Evolutionary conservation across 176 grass and related monocot genomes (phyloP).

Genomic region (Pontederia crassipes): DNA sequence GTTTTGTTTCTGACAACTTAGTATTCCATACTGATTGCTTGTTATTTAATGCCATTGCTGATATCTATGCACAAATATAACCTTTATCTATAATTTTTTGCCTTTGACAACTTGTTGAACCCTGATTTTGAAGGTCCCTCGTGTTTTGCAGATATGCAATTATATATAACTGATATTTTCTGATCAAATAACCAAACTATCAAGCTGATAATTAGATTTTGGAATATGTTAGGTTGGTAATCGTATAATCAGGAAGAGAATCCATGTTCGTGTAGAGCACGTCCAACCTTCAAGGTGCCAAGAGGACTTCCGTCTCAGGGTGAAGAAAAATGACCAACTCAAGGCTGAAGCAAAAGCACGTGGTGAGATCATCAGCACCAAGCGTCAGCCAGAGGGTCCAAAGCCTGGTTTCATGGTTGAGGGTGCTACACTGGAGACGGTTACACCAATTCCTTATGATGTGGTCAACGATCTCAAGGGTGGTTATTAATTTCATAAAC

Average conservation of each 20-base stretch:
- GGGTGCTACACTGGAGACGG: neutral
- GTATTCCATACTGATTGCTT: no score
- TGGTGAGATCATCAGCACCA: conserved; percentile 7
- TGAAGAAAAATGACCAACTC: conserved; percentile 9
- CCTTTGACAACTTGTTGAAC: no score
- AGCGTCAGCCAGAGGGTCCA: conserved; percentile 2
- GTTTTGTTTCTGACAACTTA: no score
- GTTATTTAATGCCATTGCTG: no score
- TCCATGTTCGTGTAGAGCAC: conserved; percentile 9
- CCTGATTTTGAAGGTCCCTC: no score
- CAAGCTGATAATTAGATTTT: neutral
- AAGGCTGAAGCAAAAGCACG: conserved; percentile 3
- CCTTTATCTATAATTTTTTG: no score
- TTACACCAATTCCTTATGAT: conserved; percentile 10
- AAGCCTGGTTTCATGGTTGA: conserved; percentile 19
- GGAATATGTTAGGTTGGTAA: neutral
- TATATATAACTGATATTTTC: no score
- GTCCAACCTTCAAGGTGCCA: conserved; percentile 5
- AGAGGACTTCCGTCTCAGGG: conserved; percentile 1
- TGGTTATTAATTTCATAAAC: neutral
- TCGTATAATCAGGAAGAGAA: conserved; percentile 12
- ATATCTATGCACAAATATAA: no score
- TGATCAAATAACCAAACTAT: no score
- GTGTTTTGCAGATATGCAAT: no score
- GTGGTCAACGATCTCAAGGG: conserved; percentile 15